These are phyloP conservation scores for Cenchrus purpureus DNA, from an alignment of 176 grass and related monocot genomes.

Conservation along the genomic window DNA sequence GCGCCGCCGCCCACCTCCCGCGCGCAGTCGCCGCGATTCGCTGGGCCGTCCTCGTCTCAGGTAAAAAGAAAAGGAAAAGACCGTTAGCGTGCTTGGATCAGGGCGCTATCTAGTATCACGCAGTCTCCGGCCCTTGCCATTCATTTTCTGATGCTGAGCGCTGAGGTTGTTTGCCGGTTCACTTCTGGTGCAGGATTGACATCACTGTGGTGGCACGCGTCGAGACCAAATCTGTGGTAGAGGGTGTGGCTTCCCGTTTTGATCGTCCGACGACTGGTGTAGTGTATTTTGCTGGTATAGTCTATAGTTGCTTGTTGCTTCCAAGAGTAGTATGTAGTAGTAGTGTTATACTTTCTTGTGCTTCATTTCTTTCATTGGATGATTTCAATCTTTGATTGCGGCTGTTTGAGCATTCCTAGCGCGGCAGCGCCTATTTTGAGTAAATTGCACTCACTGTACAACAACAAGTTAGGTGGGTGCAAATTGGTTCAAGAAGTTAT, in stretches of 20 bases:
- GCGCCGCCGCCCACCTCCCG: background rate
- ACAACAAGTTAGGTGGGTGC: too few species aligned
- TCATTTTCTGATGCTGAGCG: background rate
- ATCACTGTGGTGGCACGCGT: conserved; percentile 6
- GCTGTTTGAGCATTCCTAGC: too few species aligned
- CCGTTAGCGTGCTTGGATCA: background rate
- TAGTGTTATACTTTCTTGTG: background rate
- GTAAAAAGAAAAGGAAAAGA: background rate
- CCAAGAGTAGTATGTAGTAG: background rate
- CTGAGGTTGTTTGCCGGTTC: background rate
- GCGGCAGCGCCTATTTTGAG: too few species aligned
- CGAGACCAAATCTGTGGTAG: background rate
- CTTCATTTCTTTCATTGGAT: background rate
- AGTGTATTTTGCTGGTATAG: background rate
- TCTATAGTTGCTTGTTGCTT: background rate
- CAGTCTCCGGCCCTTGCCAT: background rate
- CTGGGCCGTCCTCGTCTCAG: conserved; percentile 39
- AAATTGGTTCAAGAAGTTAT: too few species aligned
- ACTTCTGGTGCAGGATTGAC: conserved; percentile 26
- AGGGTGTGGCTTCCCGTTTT: background rate
- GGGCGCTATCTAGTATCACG: too few species aligned
- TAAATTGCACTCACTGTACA: too few species aligned
- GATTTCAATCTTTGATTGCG: too few species aligned
- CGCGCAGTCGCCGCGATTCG: background rate
- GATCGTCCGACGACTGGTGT: background rate